Base-by-base conservation (phyloP, 257 asterid species). In the Coffea canephora region DNA sequence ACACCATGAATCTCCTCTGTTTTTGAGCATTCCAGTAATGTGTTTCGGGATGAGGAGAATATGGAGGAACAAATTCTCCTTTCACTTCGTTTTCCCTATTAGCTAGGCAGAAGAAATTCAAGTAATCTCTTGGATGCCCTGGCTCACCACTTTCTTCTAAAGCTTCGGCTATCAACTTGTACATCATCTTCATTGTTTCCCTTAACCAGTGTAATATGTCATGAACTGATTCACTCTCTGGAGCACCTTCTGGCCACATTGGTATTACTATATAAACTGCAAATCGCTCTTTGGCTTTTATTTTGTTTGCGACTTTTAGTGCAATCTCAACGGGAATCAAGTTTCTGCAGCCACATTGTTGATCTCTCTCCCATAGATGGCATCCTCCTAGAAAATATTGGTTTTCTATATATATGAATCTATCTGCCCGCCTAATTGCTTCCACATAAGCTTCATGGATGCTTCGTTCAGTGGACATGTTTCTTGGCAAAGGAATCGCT, bases 161-260 rank as follows among this genome's bases (percentile, higher is more conserved):
- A 6, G 97, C 95, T 82, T 87, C 90, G 8, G 91, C 96, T 48
- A 93, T 86, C 72, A 92, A 79, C 18, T 78, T 81, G 50, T 94
- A 91, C 97, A 93, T 91, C 98, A 94, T 94, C 55, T 87, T 89
- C 94, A 91, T 91, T 43, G 98, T 94, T 78, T 92, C 97, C 75
- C 97, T 81, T 54, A 89, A 89, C 97, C 97, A 91, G 52, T 94
- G 90, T 80, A 93, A 77, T 78, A 94, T 94, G 18, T 91, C 97
- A 73, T 87, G 93, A 78, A 91, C 97, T 0, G 97, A 69, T 49
- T 94, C 97, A 11, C 96, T 93, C 81, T 90, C 97, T 0, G 97
- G 97, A 7, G 87, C 77, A 8, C 98, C 98, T 77, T 94, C 98
- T 0, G 97, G 98, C 98, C 98, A 94, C 98, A 94, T 92, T 25